Evolutionary conservation across 805 yeast species (phyloP).

Genomic region (Saccharomyces eubayanus): DNA sequence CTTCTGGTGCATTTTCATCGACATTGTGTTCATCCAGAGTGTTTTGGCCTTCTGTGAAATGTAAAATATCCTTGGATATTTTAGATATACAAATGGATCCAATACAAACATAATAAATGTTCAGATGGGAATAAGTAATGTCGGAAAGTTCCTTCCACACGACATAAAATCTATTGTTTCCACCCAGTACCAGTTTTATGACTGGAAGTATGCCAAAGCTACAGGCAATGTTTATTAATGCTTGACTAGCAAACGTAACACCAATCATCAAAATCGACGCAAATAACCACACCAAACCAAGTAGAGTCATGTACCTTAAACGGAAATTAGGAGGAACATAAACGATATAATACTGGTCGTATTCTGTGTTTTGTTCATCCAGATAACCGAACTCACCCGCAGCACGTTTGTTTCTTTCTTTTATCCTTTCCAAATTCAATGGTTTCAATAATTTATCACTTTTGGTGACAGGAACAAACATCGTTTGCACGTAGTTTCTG

Average conservation of each 20-base stretch:
- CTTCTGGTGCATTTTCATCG: conserved; percentile 9
- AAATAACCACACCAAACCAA: conserved; percentile 39
- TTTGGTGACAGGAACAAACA: conserved; percentile 78
- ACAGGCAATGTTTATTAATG: conserved; percentile 9
- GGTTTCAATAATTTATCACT: conserved; percentile 55
- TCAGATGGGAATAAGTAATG: conserved; percentile 8
- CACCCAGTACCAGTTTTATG: not conserved
- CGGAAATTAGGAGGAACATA: conserved; percentile 80
- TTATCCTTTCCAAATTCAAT: conserved; percentile 20
- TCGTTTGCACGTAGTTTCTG: conserved; percentile 48
- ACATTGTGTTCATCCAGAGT: conserved; percentile 17
- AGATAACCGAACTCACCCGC: conserved; percentile 38
- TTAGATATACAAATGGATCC: conserved; percentile 11
- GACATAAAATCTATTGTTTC: not conserved
- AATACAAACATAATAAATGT: conserved; percentile 17
- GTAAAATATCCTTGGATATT: conserved; percentile 1
- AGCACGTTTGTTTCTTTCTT: conserved; percentile 30
- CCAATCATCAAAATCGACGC: conserved; percentile 31
- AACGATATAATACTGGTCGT: conserved; percentile 56
- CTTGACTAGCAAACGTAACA: conserved; percentile 15
- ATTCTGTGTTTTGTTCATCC: conserved; percentile 35
- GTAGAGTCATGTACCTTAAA: conserved; percentile 39
- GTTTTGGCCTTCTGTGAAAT: not conserved
- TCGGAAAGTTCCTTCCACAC: not conserved
- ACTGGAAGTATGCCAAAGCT: conserved; percentile 7